phyloP scores from a whole-genome alignment of 2,329 filamentous ascomycete species.

The Septoria petroselini region DNA sequence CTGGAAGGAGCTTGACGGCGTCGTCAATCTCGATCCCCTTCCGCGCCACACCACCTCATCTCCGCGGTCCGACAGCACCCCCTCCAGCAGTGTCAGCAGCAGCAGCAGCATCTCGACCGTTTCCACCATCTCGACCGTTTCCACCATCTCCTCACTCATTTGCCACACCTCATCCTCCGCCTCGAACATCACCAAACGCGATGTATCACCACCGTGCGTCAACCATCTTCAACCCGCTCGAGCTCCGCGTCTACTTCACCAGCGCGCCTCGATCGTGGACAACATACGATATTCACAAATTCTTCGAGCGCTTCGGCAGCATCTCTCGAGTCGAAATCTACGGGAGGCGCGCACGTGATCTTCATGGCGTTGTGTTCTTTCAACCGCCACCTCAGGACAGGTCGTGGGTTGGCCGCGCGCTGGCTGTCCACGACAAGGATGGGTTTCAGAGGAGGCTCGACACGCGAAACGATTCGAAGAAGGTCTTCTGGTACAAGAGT shows the following conservation, averaged over 20 bases:
- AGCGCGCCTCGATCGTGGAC: slow-evolving; percentile 25
- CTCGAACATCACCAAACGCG: background rate
- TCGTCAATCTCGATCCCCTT: background rate
- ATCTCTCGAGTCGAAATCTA: slow-evolving; percentile 27
- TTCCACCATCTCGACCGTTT: background rate
- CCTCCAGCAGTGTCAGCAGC: background rate
- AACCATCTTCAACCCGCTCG: slow-evolving; percentile 12
- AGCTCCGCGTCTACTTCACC: slow-evolving; percentile 18
- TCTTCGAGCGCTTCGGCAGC: slow-evolving; percentile 19
- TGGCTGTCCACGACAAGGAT: slow-evolving; percentile 11
- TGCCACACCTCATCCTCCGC: background rate
- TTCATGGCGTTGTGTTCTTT: slow-evolving; percentile 24
- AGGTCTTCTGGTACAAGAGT: slow-evolving; percentile 9
- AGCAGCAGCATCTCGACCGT: background rate
- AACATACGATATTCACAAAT: slow-evolving; percentile 26
- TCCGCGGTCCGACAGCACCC: background rate
- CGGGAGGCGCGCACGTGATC: background rate
- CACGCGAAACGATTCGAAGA: slow-evolving; percentile 12
- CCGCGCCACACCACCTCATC: slow-evolving; percentile 1
- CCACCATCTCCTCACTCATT: background rate
- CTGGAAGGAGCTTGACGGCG: background rate
- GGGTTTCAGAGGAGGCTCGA: slow-evolving; percentile 4
- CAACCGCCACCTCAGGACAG: slow-evolving; percentile 25
- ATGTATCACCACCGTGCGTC: background rate
- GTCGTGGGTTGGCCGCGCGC: slow-evolving; percentile 19